These are phyloP conservation scores for Rhizopogon roseolus DNA, from an alignment of 768 basidiomycete species.

Conservation along the genomic window DNA sequence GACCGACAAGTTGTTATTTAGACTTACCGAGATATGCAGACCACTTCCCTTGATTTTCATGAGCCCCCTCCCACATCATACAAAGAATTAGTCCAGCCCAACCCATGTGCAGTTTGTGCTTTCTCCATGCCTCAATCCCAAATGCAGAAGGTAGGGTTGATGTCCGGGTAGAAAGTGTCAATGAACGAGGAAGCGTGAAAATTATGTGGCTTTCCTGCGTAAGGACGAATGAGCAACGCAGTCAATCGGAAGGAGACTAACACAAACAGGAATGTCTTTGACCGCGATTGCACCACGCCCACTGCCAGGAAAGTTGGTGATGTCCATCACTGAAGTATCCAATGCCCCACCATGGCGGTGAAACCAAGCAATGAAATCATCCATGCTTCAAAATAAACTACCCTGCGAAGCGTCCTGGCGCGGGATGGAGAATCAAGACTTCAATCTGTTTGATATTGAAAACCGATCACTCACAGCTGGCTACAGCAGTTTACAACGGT, in stretches of 20 bases:
- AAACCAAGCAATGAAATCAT: constrained; percentile 57
- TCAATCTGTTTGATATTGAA: too few species aligned
- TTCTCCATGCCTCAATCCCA: constrained; percentile 61
- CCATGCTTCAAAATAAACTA: constrained; percentile 6
- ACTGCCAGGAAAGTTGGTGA: constrained; percentile 43
- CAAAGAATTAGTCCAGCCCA: constrained; percentile 90
- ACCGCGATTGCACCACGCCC: constrained; percentile 77
- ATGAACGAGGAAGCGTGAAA: constrained; percentile 74
- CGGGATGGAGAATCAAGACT: too few species aligned
- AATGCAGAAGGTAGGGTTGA: constrained; percentile 59
- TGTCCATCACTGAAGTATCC: constrained; percentile 41
- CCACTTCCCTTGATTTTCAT: constrained; percentile 63
- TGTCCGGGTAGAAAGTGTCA: constrained; percentile 78
- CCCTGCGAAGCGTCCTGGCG: too few species aligned
- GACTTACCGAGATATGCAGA: constrained; percentile 60
- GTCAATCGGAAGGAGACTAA: background rate
- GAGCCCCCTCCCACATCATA: constrained; percentile 92
- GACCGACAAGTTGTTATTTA: background rate
- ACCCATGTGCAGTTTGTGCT: constrained; percentile 52
- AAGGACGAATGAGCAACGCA: background rate
- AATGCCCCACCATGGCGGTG: constrained; percentile 41
- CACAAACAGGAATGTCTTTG: constrained; percentile 62
- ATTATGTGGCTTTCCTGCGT: constrained; percentile 66
- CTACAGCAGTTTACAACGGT: too few species aligned
- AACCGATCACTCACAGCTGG: too few species aligned